Conservation (phyloP, 129 eudicot genomes). For the Flaveria sonorensis region DNA sequence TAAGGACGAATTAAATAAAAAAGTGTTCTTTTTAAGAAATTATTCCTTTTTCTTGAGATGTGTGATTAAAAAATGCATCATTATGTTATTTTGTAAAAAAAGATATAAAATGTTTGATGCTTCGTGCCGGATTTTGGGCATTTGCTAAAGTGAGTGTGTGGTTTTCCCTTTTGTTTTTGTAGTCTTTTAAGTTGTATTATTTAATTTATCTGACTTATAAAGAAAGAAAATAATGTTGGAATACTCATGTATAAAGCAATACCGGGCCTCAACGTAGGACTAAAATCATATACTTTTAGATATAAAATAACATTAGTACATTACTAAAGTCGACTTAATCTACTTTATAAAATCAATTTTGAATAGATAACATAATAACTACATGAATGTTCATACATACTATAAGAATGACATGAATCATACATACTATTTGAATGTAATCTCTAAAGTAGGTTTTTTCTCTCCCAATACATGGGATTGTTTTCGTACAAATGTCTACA, state of each 20-base stretch:
- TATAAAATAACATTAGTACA: too few species aligned
- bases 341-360: too few species aligned
- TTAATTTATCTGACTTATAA: background rate
- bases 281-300: background rate
- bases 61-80: constrained; percentile 18
- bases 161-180: constrained; percentile 25
- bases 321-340: too few species aligned
- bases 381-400: too few species aligned
- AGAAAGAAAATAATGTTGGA: constrained; percentile 20
- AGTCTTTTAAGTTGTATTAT: constrained; percentile 18
- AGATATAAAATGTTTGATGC: constrained; percentile 30
- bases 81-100: background rate
- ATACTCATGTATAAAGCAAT: constrained; percentile 7
- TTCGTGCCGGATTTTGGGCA: constrained; percentile 28
- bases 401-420: too few species aligned
- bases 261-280: constrained; percentile 18
- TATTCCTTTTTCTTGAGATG: constrained; percentile 34
- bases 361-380: too few species aligned
- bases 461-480: too few species aligned
- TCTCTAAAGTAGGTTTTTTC: too few species aligned
- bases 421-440: too few species aligned
- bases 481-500: too few species aligned
- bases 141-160: constrained; percentile 20
- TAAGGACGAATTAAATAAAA: background rate
- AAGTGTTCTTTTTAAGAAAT: constrained; percentile 17